Evolutionary conservation across 768 basidiomycete genomes (phyloP).

Genomic region (Amanita exitialis): DNA sequence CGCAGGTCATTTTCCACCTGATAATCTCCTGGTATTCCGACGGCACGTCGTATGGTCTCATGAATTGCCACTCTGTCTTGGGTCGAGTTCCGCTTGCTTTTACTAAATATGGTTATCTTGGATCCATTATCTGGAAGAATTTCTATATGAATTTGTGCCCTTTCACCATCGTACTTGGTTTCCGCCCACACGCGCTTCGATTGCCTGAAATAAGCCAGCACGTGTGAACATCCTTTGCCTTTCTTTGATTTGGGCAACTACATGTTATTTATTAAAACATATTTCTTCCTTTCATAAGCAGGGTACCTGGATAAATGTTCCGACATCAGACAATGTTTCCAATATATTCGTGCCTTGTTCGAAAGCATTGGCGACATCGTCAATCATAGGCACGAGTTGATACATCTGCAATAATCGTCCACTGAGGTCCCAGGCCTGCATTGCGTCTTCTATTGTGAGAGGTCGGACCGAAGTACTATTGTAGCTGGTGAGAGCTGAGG

Average conservation of each 20-base stretch:
- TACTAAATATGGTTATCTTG: conserved; percentile 75
- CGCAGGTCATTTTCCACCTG: conserved; percentile 5
- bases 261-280: not conserved
- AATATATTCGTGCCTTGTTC: conserved; percentile 21
- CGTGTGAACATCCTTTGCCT: conserved; percentile 50
- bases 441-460: conserved; percentile 53
- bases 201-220: conserved; percentile 32
- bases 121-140: conserved; percentile 24
- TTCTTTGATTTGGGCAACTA: conserved; percentile 82
- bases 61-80: conserved; percentile 62
- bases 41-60: conserved; percentile 44
- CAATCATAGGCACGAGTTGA: conserved; percentile 44
- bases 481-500: conserved; percentile 39
- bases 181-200: conserved; percentile 66
- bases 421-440: conserved; percentile 63
- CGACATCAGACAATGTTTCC: conserved; percentile 34
- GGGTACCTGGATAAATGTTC: conserved; percentile 15
- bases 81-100: conserved; percentile 80
- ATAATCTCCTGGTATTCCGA: conserved; percentile 28
- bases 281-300: not conserved
- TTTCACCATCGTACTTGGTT: conserved; percentile 91
- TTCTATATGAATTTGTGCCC: conserved; percentile 86
- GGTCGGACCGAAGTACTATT: conserved; percentile 45
- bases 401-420: conserved; percentile 43
- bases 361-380: conserved; percentile 39